A percentile compares a stretch with the other conserved stretches of the same genome.
Conservation (phyloP, 305 asterid species). For the Lippia alba region DNA sequence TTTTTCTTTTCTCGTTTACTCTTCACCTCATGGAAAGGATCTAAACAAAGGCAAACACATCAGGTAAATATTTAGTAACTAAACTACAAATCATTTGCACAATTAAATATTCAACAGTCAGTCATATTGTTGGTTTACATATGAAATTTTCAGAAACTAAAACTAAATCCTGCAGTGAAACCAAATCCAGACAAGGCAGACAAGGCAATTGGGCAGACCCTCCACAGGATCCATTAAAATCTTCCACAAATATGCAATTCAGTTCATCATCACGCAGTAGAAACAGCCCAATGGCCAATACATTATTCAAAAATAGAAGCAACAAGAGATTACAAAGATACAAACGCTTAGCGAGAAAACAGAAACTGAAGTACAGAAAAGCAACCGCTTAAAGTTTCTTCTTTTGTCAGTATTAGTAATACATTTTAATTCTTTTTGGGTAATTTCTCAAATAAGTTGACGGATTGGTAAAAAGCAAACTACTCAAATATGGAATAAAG, state of each 20-base stretch:
- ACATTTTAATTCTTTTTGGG: too few relatives aligned
- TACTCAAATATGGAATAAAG: background rate
- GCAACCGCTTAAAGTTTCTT: slow-evolving; percentile 9
- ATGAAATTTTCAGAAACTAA: background rate
- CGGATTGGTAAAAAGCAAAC: background rate
- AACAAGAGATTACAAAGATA: too few relatives aligned
- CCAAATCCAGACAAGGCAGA: background rate
- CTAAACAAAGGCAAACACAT: slow-evolving; percentile 50
- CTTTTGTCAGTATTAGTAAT: too few relatives aligned
- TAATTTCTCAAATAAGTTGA: background rate
- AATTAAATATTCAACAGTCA: slow-evolving; percentile 16
- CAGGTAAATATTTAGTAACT: slow-evolving; percentile 33
- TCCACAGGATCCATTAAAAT: background rate
- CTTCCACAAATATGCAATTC: background rate
- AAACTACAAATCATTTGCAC: slow-evolving; percentile 25
- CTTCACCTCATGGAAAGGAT: slow-evolving; percentile 98
- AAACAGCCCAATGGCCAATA: slow-evolving; percentile 5
- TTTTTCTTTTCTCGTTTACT: slow-evolving; percentile 97
- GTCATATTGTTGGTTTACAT: slow-evolving; percentile 5
- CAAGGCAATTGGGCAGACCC: slow-evolving; percentile 9
- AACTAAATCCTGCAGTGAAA: slow-evolving; percentile 14
- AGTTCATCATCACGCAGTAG: background rate
- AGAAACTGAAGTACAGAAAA: background rate
- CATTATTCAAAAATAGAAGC: too few relatives aligned
- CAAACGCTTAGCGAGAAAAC: too few relatives aligned